These are phyloP conservation scores for Aquilaria sinensis DNA, from an alignment of 345 rosid genomes.

Conservation along the genomic window DNA sequence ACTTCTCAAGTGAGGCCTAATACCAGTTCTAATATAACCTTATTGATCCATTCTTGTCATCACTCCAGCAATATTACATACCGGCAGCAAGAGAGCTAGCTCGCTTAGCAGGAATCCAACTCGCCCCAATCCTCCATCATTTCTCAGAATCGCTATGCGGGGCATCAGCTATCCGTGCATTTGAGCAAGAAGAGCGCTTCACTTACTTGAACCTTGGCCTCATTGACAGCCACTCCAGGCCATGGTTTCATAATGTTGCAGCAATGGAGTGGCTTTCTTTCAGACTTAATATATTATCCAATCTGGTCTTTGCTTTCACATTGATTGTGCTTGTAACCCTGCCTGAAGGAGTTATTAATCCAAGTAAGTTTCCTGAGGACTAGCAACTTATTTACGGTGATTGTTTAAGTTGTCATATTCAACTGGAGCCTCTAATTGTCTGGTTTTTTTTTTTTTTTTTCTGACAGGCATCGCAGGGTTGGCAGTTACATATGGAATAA, in stretches of 20 bases:
- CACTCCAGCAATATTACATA: conserved; percentile 82
- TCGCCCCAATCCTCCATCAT: conserved; percentile 93
- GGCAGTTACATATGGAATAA: conserved; percentile 88
- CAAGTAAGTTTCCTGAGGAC: conserved; percentile 51
- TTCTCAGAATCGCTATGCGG: conserved; percentile 92
- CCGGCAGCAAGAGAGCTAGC: conserved; percentile 94
- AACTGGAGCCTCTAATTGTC: neutral
- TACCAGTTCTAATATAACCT: neutral
- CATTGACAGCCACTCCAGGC: conserved; percentile 73
- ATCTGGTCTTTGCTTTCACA: conserved; percentile 86
- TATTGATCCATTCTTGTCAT: no score
- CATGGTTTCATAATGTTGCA: conserved; percentile 81
- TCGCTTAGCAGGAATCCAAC: conserved; percentile 76
- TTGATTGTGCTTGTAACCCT: conserved; percentile 77
- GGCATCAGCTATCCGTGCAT: conserved; percentile 83
- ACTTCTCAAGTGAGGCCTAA: no score
- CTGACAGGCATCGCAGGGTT: conserved; percentile 83
- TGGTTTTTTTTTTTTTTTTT: neutral
- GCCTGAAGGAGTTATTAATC: conserved; percentile 90
- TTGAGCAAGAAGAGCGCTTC: conserved; percentile 70
- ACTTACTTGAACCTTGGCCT: conserved; percentile 53
- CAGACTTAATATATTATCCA: conserved; percentile 77
- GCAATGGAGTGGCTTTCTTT: conserved; percentile 99
- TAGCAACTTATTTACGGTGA: neutral
- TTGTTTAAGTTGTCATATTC: neutral